Conservation (phyloP, 306 rosid species). For the Rosa rugosa region DNA sequence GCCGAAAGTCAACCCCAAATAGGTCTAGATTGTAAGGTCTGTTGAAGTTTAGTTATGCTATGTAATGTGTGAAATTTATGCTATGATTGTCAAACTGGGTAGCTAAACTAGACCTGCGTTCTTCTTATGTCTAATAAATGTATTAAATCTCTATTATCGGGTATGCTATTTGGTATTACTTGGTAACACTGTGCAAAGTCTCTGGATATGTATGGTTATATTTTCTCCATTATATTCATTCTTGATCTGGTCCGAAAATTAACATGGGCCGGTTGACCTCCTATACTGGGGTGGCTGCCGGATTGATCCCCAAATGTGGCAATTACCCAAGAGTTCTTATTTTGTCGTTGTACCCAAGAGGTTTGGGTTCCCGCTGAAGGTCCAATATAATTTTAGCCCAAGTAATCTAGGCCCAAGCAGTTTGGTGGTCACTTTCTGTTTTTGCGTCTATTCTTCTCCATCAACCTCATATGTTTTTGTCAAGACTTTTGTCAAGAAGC, state of each 20-base stretch:
- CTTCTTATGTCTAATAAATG: conserved; percentile 9
- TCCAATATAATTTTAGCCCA: neutral
- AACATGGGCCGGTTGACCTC: neutral
- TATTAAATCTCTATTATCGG: neutral
- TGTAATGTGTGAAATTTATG: conserved; percentile 22
- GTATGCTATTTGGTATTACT: neutral
- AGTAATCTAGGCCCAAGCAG: neutral
- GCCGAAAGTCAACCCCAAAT: conserved; percentile 75
- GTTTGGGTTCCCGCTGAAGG: too few relatives aligned
- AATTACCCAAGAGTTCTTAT: neutral
- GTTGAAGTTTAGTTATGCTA: conserved; percentile 23
- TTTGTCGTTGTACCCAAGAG: too few relatives aligned
- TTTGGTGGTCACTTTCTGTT: neutral
- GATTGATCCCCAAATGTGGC: neutral
- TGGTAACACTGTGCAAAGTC: neutral
- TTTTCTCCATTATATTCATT: neutral
- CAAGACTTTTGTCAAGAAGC: neutral
- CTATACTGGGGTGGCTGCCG: neutral
- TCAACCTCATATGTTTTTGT: neutral
- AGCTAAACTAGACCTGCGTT: neutral
- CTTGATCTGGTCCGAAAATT: neutral
- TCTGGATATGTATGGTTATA: neutral
- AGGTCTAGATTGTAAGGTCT: conserved; percentile 27
- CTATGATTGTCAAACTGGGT: conserved; percentile 19
- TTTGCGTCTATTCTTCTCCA: neutral